phyloP scores from a whole-genome alignment of 306 rosid species.

The Arachis hypogaea region DNA sequence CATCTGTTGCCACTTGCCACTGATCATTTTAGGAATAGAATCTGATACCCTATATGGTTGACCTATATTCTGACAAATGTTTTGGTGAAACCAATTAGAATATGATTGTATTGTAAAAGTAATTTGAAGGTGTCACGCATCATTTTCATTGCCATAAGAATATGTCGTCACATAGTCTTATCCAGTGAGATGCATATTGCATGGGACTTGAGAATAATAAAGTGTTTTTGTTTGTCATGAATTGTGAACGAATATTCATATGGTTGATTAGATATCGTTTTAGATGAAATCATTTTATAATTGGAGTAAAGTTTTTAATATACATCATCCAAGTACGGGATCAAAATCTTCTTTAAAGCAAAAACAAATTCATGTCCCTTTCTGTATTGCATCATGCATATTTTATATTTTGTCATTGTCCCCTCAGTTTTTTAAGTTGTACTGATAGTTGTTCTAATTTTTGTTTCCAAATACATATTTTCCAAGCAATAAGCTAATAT shows the following conservation, averaged over 20 bases:
- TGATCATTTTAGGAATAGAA: not conserved
- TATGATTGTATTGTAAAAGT: not conserved
- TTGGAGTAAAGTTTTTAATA: not conserved
- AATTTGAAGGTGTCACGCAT: conserved; percentile 2
- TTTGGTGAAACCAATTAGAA: not conserved
- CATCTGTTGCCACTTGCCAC: not conserved
- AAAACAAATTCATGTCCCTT: too few relatives aligned
- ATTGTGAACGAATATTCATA: not conserved
- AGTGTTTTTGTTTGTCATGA: not conserved
- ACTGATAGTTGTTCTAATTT: too few relatives aligned
- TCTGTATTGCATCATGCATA: too few relatives aligned
- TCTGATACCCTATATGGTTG: not conserved
- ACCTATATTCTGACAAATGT: not conserved
- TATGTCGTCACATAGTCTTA: not conserved
- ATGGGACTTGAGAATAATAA: not conserved
- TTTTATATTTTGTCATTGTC: too few relatives aligned
- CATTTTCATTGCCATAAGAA: not conserved
- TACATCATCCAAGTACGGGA: not conserved
- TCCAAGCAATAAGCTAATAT: too few relatives aligned
- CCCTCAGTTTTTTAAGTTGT: too few relatives aligned
- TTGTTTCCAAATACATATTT: too few relatives aligned
- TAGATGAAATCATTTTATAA: not conserved
- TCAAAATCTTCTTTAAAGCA: too few relatives aligned
- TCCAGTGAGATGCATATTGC: not conserved
- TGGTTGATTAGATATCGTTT: not conserved